Base-by-base conservation (phyloP, 2,329 filamentous ascomycete genomes). In the Blastomyces parvus region DNA sequence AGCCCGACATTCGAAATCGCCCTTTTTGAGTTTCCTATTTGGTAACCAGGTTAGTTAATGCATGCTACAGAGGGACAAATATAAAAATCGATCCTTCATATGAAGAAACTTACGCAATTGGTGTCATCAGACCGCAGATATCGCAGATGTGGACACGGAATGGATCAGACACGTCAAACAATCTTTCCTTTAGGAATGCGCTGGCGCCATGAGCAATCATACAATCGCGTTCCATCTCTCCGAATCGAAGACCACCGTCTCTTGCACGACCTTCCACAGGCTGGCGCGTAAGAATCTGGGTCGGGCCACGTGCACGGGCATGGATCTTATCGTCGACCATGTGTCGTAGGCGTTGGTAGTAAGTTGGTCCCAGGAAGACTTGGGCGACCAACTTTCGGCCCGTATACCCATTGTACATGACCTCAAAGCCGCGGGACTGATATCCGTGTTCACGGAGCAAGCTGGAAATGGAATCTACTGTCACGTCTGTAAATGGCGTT, bases 261-360 rank as follows among this genome's bases (percentile, higher is more conserved):
- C 95, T 84, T 3, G 94, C 94, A 85, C 95, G 90, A 88, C 94
- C 94, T 79, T 99, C 94, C 17, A 99, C 94, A 22, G 94, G 94
- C 77, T 99, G 94, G 64, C 95, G 84, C 2, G 94, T 99, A 80
- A 99, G 85, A 72, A 99, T 99, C 79, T 99, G 94, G 27, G 96
- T 90, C 0, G 94, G 94, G 44, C 95, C 94, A 74, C 94, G 88
- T 17, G 95, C 94, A 78, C 95, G 89, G n/a, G 94, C 95, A 79
- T 99, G 94, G 71, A 99, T 99, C 84, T 99, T 99, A 83, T 99
- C 94, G 76, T 99, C 94, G 70, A 99, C 95, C 95, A 99, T 99
- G 80, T 99, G 95, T 67, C 94, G 88, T 65, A 99, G 85, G 77
- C 95, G 91, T 79, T 99, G 94, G 80, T 99, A 99, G 81, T 99